Evolutionary conservation across 345 rosid species (phyloP), one percentile per base, ranked within the genome.

Genomic region (Murraya koenigii): DNA sequence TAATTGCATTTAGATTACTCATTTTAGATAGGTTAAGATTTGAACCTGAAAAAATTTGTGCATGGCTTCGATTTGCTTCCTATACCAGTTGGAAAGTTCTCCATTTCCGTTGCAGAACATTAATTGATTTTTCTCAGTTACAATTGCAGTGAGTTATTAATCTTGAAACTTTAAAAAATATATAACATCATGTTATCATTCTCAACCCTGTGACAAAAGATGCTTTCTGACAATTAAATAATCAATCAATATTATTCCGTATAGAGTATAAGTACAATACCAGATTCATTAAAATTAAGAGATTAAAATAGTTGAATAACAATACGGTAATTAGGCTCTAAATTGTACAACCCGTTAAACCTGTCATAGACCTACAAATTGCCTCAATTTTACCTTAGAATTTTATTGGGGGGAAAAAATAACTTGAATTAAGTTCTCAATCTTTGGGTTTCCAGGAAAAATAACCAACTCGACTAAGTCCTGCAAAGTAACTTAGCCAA

Each of bases 41-140:
- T 82, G 89, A 92, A 92, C 97, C 97, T 92, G 97, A 92, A 92
- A 92, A 92, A 92, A 90, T 92, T 92, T 90, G 97, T 90, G 97
- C 97, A 92, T 83, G 97, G 94, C 94, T 92, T 92, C 88, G 92
- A 89, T 90, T 92, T 92, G 97, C 94, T 92, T 90, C 97, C 94
- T 92, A 92, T 85, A 92, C 92, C 94, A 89, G 89, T 80, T 82
- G 94, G 39, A 87, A 82, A 79, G 90, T 89, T 84, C 89, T 92
- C 94, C 93, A 78, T 81, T 89, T 92, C 92, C 90, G 94, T 90
- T 87, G 78, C 90, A 92, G 80, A 85, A 89, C 86, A 92, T 90
- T 91, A 89, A 87, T 83, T 89, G 80, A 89, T 83, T 84, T 80
- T 59, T 81, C 83, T 89, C 89, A 88, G 92, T 89, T 86, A 84